Evolutionary conservation across 2,329 filamentous ascomycete species (phyloP).

Genomic region (Cladophialophora carrionii): DNA sequence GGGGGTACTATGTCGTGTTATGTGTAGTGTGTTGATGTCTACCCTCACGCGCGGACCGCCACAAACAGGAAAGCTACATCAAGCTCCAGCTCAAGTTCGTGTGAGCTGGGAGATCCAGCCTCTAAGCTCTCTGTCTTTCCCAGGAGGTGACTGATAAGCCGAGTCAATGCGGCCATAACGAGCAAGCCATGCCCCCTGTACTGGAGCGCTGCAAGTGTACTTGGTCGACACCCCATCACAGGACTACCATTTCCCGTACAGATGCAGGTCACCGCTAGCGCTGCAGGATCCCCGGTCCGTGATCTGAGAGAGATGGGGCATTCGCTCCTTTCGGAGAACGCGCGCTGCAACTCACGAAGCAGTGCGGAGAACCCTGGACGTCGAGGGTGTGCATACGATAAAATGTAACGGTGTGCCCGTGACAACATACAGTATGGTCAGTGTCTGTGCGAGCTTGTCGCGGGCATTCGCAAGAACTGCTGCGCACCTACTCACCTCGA

Average conservation of each 20-base stretch:
- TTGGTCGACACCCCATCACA: not conserved
- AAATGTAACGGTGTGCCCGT: not conserved
- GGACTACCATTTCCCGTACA: not conserved
- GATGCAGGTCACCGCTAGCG: not conserved
- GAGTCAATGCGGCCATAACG: too few species aligned
- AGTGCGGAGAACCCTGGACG: conserved; percentile 11
- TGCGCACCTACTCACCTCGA: not conserved
- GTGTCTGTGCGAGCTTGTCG: not conserved
- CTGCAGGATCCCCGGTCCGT: conserved; percentile 4
- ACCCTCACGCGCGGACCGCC: too few species aligned
- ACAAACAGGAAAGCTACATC: too few species aligned
- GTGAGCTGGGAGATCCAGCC: too few species aligned
- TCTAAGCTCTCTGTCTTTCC: too few species aligned
- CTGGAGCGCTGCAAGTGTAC: too few species aligned
- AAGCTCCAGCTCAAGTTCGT: too few species aligned
- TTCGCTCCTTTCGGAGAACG: conserved; percentile 28
- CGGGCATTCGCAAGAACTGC: not conserved
- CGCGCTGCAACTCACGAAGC: not conserved
- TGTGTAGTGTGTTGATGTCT: too few species aligned
- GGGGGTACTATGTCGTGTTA: too few species aligned
- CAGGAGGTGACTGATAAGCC: too few species aligned
- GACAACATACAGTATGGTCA: not conserved
- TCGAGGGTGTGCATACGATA: not conserved
- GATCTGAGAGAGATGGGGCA: conserved; percentile 22
- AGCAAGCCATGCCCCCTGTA: too few species aligned